Evolutionary conservation across 164 flowering plant species (phyloP).

Genomic region (Chloranthus sessilifolius): DNA sequence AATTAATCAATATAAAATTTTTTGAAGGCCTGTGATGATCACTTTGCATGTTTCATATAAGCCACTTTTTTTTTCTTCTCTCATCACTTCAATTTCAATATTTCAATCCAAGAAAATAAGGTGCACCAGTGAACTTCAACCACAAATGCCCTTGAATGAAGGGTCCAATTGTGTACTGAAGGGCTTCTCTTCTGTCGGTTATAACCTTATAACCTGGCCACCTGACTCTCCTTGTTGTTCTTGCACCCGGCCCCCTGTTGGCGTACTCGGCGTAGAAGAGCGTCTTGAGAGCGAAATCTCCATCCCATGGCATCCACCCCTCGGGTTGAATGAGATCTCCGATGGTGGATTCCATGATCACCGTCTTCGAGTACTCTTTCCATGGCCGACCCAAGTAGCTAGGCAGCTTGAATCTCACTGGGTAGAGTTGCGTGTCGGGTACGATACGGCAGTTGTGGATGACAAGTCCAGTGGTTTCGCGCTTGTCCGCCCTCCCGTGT

Average conservation of each 20-base stretch:
- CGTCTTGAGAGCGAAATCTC: slow-evolving; percentile 33
- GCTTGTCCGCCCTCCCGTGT: slow-evolving; percentile 27
- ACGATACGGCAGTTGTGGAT: slow-evolving; percentile 54
- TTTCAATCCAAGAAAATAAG: slow-evolving; percentile 18
- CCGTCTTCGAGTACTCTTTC: slow-evolving; percentile 43
- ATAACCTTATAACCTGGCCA: slow-evolving; percentile 31
- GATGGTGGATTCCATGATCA: slow-evolving; percentile 43
- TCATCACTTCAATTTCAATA: not conserved
- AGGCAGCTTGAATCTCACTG: slow-evolving; percentile 19
- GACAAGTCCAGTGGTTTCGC: slow-evolving; percentile 32
- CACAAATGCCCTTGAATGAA: slow-evolving; percentile 25
- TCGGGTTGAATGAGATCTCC: slow-evolving; percentile 44
- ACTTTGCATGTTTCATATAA: too few relatives aligned
- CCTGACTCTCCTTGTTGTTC: slow-evolving; percentile 17
- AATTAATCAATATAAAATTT: too few relatives aligned
- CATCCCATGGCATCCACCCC: slow-evolving; percentile 47
- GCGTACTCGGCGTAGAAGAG: slow-evolving; percentile 42
- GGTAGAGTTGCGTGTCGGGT: slow-evolving; percentile 30
- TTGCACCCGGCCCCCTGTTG: slow-evolving; percentile 35
- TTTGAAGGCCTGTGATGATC: too few relatives aligned
- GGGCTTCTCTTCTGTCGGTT: slow-evolving; percentile 24
- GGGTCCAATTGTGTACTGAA: slow-evolving; percentile 20
- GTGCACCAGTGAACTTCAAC: slow-evolving; percentile 22
- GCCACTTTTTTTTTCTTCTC: too few relatives aligned
- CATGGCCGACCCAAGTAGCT: slow-evolving; percentile 56